Base-by-base conservation (phyloP, 257 asterid genomes). In the Haberlea rhodopensis region DNA sequence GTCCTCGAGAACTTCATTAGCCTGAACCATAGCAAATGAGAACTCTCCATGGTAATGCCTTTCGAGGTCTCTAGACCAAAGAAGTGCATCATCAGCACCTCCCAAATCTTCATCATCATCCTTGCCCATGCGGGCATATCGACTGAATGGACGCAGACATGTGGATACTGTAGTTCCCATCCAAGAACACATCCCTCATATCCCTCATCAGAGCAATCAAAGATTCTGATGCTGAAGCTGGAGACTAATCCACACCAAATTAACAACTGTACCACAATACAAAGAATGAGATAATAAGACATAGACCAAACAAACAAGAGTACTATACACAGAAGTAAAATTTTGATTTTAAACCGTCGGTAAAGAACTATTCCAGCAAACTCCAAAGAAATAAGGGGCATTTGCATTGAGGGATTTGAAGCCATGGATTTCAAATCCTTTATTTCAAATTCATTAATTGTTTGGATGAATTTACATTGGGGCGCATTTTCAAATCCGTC, bases 31-130 rank as follows among this genome's bases (percentile, higher is more conserved):
- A 1, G 95, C 88, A 57, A 78, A 78, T n/a, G 97, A 90, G 62
- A 84, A 83, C 66, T 90, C 91, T 0, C 97, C 95, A 48, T 74
- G 86, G 69, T 76, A 80, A 66, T 85, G 91, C 78, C 82, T 87
- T 74, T 82, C 95, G n/a, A 90, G 87, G 79, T 85, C 97, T 74
- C 78, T 79, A 58, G 78, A 83, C 97, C 97, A 90, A 21, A 87
- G 71, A 24, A 80, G 74, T 18, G 70, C 75, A 25, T 90, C 95
- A 51, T 85, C 85, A 13, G 81, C 81, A 60, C 80, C 80, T 64
- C 85, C 82, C 28, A 68, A 32, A 71, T 65, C 63, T 60, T 69
- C 85, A 21, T 75, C 79, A 53, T 81, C 82, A 76, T 85, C 90
- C 88, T 72, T 81, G 87, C 67, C 87, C 89, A 85, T 73, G 69